Evolutionary conservation across 2,329 filamentous ascomycete species (phyloP).

Genomic region (Orbilia ellipsospora): DNA sequence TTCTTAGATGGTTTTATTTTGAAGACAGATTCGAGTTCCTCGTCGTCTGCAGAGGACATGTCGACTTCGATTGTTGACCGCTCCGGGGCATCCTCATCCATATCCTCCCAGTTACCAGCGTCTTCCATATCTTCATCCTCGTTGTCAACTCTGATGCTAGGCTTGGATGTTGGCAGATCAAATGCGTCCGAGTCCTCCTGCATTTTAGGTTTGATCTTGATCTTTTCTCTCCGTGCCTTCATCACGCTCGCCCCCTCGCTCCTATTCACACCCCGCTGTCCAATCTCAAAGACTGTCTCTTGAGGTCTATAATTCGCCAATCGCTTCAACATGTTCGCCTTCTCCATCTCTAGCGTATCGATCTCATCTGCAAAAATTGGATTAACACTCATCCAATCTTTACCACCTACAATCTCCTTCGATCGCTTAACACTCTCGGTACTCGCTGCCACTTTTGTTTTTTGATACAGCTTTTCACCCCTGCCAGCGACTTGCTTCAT

Average conservation of each 20-base stretch:
- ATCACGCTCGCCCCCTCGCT: conserved; percentile 79
- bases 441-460: conserved; percentile 89
- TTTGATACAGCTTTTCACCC: conserved; percentile 91
- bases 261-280: conserved; percentile 74
- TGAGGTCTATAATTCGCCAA: conserved; percentile 88
- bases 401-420: conserved; percentile 77
- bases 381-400: conserved; percentile 79
- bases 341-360: conserved; percentile 74
- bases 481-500: conserved; percentile 81
- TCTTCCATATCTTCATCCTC: conserved; percentile 61
- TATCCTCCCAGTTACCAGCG: conserved; percentile 58
- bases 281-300: conserved; percentile 97
- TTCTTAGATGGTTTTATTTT: conserved; percentile 62
- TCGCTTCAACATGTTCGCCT: conserved; percentile 85
- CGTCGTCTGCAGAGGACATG: conserved; percentile 71
- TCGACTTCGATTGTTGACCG: conserved; percentile 61
- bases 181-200: conserved; percentile 64
- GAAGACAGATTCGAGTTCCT: conserved; percentile 76
- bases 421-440: conserved; percentile 88
- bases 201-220: conserved; percentile 65
- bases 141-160: conserved; percentile 62
- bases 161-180: conserved; percentile 51
- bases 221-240: conserved; percentile 76
- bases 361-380: conserved; percentile 80
- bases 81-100: conserved; percentile 61